Conservation (phyloP, 164 flowering plant genomes). For the Protea cynaroides region DNA sequence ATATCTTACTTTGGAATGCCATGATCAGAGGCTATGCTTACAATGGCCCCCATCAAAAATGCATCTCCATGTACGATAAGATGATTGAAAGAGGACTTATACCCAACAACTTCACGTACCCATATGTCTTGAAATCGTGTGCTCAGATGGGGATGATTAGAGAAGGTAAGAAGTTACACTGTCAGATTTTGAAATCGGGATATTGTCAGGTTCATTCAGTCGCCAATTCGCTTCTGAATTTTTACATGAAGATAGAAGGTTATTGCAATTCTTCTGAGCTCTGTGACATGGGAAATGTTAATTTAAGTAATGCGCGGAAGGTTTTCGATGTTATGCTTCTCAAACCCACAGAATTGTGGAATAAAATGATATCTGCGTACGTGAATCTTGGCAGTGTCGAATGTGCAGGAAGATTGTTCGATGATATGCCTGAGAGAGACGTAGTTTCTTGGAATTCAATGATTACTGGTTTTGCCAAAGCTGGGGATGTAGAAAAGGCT, state of each 20-base stretch:
- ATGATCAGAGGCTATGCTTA: constrained; percentile 43
- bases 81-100: constrained; percentile 35
- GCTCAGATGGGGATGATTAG: constrained; percentile 20
- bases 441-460: constrained; percentile 35
- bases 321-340: constrained; percentile 26
- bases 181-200: constrained; percentile 33
- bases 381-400: constrained; percentile 19
- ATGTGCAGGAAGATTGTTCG: constrained; percentile 28
- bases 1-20: constrained; percentile 31
- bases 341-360: constrained; percentile 31
- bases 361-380: constrained; percentile 22
- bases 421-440: constrained; percentile 29
- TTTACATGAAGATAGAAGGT: constrained; percentile 23
- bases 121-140: constrained; percentile 35
- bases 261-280: background rate
- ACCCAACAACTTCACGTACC: constrained; percentile 41
- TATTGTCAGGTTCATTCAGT: constrained; percentile 20
- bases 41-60: constrained; percentile 31
- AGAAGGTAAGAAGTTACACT: constrained; percentile 30
- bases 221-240: constrained; percentile 24
- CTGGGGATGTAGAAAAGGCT: constrained; percentile 23
- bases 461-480: constrained; percentile 27
- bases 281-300: background rate
- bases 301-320: constrained; percentile 19
- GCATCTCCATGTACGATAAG: constrained; percentile 31